Base-by-base conservation (phyloP, 176 grass and related monocot genomes). In the Phyllostachys edulis region DNA sequence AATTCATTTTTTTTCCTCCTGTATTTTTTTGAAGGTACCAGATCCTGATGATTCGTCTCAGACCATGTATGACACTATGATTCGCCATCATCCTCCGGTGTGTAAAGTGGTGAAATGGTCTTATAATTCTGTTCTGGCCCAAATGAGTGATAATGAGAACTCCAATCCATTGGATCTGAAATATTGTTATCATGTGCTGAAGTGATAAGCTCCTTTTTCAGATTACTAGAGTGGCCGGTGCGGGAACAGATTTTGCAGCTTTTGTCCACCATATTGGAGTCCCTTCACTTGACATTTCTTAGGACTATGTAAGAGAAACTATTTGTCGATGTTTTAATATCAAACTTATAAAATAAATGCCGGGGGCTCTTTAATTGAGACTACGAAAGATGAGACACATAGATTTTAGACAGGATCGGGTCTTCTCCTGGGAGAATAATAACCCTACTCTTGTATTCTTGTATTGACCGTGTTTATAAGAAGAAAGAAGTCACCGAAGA, bases 241-340 rank as follows among this genome's bases (percentile, higher is more conserved):
- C 87, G 18, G 96, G 93, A 89, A 87, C 96, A 45, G 96, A 98
- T 74, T 88, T 88, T 89, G 93, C 87, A 54, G 87, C 96, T 81
- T 98, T 98, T 84, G 47, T 98, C 36, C 93, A 98, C 78, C 89
- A 98, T 54, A 85, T 91, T 51, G 96, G n/a, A n/a, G n/a, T n/a
- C n/a, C n/a, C n/a, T n/a, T n/a, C n/a, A n/a, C n/a, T n/a, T n/a
- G n/a, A n/a, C n/a, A n/a, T n/a, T n/a, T n/a, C n/a, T n/a, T n/a
- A n/a, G n/a, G n/a, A n/a, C n/a, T n/a, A n/a, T n/a, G n/a, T n/a
- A n/a, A n/a, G n/a, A n/a, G n/a, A n/a, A n/a, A n/a, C n/a, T n/a
- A n/a, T n/a, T 1, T 29, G 29, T 29, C 1, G 29, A 29, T 29
- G 29, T 29, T 29, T 29, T 29, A 29, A 29, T 29, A 29, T 29